Percentiles rank a stretch among this genome's conserved stretches.
phyloP scores from a whole-genome alignment of 148 eudicot genomes.

The Vaccinium vitisidaea region DNA sequence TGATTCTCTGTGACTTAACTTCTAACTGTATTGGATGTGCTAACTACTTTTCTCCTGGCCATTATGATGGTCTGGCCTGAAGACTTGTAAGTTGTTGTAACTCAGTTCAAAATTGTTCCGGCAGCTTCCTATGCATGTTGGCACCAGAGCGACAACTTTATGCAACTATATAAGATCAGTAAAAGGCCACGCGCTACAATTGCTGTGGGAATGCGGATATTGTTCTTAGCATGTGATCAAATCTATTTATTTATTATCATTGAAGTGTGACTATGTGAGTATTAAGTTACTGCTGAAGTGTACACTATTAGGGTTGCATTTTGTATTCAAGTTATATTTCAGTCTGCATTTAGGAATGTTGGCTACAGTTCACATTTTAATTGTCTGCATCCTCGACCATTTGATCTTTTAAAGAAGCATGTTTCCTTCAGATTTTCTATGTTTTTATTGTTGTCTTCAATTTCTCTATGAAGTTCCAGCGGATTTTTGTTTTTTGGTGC shows the following conservation, averaged over 20 bases:
- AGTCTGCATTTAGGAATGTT: not conserved
- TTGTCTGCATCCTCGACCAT: slow-evolving; percentile 2
- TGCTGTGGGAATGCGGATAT: not conserved
- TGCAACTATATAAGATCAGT: not conserved
- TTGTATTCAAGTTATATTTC: not conserved
- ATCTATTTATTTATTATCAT: not conserved
- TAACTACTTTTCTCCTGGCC: not conserved
- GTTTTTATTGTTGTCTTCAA: not conserved
- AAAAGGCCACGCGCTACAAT: not conserved
- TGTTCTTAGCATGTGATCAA: not conserved
- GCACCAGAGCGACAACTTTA: not conserved
- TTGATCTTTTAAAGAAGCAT: not conserved
- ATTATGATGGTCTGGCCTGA: not conserved
- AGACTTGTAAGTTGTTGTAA: no score
- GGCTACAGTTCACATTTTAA: not conserved
- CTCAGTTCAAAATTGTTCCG: not conserved
- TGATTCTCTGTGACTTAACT: not conserved
- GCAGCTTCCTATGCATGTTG: not conserved
- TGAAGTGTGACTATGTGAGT: not conserved
- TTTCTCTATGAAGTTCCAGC: slow-evolving; percentile 3
- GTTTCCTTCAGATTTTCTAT: not conserved
- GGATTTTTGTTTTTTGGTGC: slow-evolving; percentile 29
- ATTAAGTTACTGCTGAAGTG: not conserved
- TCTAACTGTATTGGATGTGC: not conserved
- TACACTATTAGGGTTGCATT: not conserved